Evolutionary conservation across 331 rosid genomes (phyloP), one percentile per base, ranked within the genome.

Genomic region (Stylosanthes scabra): DNA sequence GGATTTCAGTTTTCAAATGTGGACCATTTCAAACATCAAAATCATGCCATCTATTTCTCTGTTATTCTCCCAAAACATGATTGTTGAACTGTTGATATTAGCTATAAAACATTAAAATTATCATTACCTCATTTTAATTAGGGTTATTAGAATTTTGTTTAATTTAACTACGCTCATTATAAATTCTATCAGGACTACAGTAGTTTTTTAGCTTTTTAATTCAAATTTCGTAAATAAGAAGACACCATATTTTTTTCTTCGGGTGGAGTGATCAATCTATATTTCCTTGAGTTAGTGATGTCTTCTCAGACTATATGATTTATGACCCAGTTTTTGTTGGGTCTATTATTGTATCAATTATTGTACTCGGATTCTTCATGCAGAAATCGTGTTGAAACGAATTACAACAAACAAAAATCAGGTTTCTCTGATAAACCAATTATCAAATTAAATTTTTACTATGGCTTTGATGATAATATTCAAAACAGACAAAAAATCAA

Each of bases 61-160:
- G 20, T 14, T 45, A 58, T 76, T 67, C 63, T 67, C 49, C 42
- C 13, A n/a, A 50, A 49, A 51, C 50, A 71, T 73, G 44, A 42
- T 54, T 20, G 25, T 20, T 20, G 25, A 20, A 20, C 25, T 20
- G 25, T 20, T 20, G 25, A 11, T 10, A 20, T 10, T 59, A 47
- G 6, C 55, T 13, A 4, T 45, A 39, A 44, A 62, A 9, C 67
- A n/a, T n/a, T 27, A 2, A 49, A 8, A 39, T 6, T 29, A 41
- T n/a, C n/a, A n/a, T n/a, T n/a, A n/a, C n/a, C n/a, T 52, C 51
- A 12, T 41, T 11, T 13, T 11, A 20, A 20, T 20, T 20, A n/a
- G n/a, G n/a, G n/a, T n/a, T n/a, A n/a, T n/a, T n/a, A n/a, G n/a
- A n/a, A n/a, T n/a, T n/a, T n/a, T n/a, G n/a, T n/a, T n/a, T n/a